These are phyloP conservation scores for Cadophora sp. DNA, from an alignment of 2,329 filamentous ascomycete genomes.

Conservation along the genomic window DNA sequence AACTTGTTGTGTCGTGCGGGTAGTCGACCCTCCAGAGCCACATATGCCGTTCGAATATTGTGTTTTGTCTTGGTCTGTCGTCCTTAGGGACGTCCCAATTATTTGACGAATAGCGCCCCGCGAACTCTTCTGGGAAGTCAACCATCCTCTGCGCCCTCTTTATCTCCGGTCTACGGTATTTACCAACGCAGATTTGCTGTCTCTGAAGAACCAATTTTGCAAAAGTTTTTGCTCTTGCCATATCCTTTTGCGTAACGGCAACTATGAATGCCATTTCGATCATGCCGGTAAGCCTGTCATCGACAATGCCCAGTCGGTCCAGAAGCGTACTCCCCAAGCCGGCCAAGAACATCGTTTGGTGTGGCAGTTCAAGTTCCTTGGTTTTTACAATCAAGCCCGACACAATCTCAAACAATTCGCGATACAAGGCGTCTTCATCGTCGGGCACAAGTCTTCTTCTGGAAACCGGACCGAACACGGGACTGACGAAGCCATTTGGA, in stretches of 20 bases:
- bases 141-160: background rate
- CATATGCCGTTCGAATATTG: background rate
- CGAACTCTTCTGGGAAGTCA: background rate
- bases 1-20: too few species aligned
- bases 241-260: background rate
- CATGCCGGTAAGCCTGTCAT: background rate
- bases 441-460: too few species aligned
- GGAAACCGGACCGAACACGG: too few species aligned
- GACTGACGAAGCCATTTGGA: too few species aligned
- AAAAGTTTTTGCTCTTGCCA: background rate
- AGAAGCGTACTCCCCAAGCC: background rate
- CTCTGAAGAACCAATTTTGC: background rate
- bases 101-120: background rate
- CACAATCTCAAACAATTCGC: too few species aligned
- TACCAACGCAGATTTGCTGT: background rate
- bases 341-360: background rate
- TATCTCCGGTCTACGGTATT: background rate
- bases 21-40: constrained; percentile 1
- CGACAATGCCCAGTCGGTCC: background rate
- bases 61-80: background rate
- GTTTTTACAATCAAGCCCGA: too few species aligned
- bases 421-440: too few species aligned
- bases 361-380: background rate
- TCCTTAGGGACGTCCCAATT: background rate
- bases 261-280: background rate